Base-by-base conservation (phyloP, 176 grass and related monocot species). In the Elymus sibiricus region DNA sequence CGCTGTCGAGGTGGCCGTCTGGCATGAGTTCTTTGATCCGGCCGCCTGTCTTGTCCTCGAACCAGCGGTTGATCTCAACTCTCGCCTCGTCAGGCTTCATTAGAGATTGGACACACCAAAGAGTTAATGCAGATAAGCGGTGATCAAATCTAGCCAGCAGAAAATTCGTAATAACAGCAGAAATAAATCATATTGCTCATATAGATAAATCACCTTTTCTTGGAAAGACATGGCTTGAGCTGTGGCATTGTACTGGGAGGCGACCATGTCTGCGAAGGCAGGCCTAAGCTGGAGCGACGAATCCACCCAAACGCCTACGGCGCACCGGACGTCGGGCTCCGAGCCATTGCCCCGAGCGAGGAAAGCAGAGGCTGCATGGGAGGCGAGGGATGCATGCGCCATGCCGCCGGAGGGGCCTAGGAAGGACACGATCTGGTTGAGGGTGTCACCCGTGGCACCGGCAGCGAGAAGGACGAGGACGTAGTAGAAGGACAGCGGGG, bases 191-290 rank as follows among this genome's bases (percentile, higher is more conserved):
- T 40, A 39, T 40, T 40, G 3, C 9, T 70, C 37, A 6, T 27
- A 26, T 39, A 73, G n/a, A 74, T 16, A 7, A 44, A 40, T 74
- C 26, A 74, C 70, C 70, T 74, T 74, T 46, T 74, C 40, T 46
- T 27, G 70, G 70, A 74, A 74, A 46, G 40, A 40, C 70, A 74
- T 74, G 70, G 70, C 40, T 74, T 42, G 70, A 26, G 40, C 40
- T 24, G 40, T 14, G 40, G 70, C 70, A 13, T 74, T 74, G 40
- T 16, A 74, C 40, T 5, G 70, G 22, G 70, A 74, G 40, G 40
- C 24, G 25, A 49, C 71, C 24, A 28, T 74, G 71, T 74, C 71
- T 7, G 42, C 71, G 27, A 49, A 74, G 39, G 39, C 70, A 1
- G 38, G 38, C 38, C n/a, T 25, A 43, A 73, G 71, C 24, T 1